Percentiles rank a stretch among this genome's conserved stretches.
phyloP scores from a whole-genome alignment of 345 rosid genomes.

The Salix caprea region DNA sequence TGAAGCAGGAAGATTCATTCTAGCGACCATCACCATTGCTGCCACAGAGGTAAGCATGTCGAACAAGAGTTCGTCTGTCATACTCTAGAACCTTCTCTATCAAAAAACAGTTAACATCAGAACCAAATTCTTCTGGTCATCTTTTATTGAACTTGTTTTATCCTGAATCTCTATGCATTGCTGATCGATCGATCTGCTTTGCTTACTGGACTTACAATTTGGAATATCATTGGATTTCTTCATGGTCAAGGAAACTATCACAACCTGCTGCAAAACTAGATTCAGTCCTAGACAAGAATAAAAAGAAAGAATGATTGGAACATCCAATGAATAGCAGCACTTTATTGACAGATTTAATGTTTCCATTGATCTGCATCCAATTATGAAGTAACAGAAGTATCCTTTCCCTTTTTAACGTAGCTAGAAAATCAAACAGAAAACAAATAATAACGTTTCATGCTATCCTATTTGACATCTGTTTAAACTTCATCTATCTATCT shows the following conservation, averaged over 20 bases:
- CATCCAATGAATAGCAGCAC: background rate
- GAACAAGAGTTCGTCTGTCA: conserved; percentile 22
- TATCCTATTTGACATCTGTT: too few relatives aligned
- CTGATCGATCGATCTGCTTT: background rate
- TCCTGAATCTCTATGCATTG: conserved; percentile 10
- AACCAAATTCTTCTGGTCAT: background rate
- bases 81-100: conserved; percentile 25
- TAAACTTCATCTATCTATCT: too few relatives aligned
- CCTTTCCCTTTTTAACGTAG: too few relatives aligned
- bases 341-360: background rate
- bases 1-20: conserved; percentile 21
- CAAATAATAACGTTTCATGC: too few relatives aligned
- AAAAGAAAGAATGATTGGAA: background rate
- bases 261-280: conserved; percentile 12
- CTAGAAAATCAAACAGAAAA: too few relatives aligned
- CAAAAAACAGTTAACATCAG: too few relatives aligned
- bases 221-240: conserved; percentile 1
- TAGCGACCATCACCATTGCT: conserved; percentile 22
- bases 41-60: conserved; percentile 25
- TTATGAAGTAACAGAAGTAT: background rate
- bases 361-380: conserved; percentile 25
- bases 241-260: conserved; percentile 21
- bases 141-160: conserved; percentile 1
- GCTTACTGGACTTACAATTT: conserved; percentile 11
- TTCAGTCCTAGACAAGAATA: background rate